Base-by-base conservation (phyloP, 148 eudicot species). In the Cornus florida region DNA sequence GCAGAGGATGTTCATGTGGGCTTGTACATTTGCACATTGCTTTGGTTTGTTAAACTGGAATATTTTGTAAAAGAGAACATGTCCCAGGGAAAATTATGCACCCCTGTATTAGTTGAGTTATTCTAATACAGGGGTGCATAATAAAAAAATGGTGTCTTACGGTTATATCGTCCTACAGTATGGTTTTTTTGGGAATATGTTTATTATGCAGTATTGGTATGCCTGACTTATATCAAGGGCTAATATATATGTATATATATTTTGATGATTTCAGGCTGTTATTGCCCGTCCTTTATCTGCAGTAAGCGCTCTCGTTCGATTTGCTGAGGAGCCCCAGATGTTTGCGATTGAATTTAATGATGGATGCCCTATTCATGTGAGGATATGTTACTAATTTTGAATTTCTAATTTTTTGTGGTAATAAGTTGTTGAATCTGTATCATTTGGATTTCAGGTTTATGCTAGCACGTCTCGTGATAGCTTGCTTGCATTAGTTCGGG, bases 311-410 rank as follows among this genome's bases (percentile, higher is more conserved):
- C 97, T 95, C 82, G 97, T 95, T 82, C 94, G 99, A 71, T 95
- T 91, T 84, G 94, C 95, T 31, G 99, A 95, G 88, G 99, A 95
- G 89, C 99, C 99, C 48, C 99, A 95, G 82, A 93, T 95, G 97
- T 95, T 95, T 87, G 99, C 97, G 59, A 83, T 93, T 83, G 99
- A 95, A 86, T 95, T 90, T 77, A 95, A 86, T 83, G 99, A 95
- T 84, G 99, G 99, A 75, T 93, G 97, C 76, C 99, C 97, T 14
- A 87, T 93, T 82, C 99, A 93, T 81, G 99, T 95, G 77, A 88
- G 92, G 19, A 22, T 73, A 62, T 71, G 12, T 78, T 22, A 24
- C 79, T 76, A 19, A 46, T 78, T 73, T 12, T 59, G 5, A 17
- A 38, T 75, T 67, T 16, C 9, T 13, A 22, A 2, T 70, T 24